Conservation (phyloP, 2,329 filamentous ascomycete species). For the Botrytis porri region DNA sequence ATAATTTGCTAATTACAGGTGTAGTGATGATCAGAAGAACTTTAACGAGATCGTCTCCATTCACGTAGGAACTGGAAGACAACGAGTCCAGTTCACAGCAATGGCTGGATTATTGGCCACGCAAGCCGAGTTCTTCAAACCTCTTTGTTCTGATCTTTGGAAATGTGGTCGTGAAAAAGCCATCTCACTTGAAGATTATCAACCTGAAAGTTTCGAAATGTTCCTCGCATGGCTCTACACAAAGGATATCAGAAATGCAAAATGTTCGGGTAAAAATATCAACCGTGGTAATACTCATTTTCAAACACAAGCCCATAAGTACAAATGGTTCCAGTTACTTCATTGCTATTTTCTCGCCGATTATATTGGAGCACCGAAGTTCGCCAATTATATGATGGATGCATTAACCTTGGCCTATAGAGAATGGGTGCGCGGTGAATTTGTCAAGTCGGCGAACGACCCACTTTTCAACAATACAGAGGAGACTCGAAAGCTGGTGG, state of each 20-base stretch:
- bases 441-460: neutral
- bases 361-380: neutral
- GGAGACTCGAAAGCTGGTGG: neutral
- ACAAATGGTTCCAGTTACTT: neutral
- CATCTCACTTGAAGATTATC: neutral
- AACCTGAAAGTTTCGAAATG: neutral
- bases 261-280: neutral
- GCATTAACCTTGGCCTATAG: neutral
- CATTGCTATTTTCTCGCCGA: neutral
- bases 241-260: neutral
- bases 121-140: neutral
- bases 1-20: neutral
- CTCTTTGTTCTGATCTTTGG: neutral
- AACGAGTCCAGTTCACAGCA: neutral
- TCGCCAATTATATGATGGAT: neutral
- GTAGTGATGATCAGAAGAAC: neutral
- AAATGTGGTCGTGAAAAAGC: neutral
- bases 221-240: conserved; percentile 7
- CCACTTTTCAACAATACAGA: neutral
- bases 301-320: neutral
- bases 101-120: neutral
- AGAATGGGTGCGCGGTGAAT: neutral
- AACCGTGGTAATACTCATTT: neutral
- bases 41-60: neutral
- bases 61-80: neutral